Percentiles rank a stretch among this genome's conserved stretches.
phyloP scores from a whole-genome alignment of 495 filamentous ascomycete species.

The Elaphomyces granulatus region DNA sequence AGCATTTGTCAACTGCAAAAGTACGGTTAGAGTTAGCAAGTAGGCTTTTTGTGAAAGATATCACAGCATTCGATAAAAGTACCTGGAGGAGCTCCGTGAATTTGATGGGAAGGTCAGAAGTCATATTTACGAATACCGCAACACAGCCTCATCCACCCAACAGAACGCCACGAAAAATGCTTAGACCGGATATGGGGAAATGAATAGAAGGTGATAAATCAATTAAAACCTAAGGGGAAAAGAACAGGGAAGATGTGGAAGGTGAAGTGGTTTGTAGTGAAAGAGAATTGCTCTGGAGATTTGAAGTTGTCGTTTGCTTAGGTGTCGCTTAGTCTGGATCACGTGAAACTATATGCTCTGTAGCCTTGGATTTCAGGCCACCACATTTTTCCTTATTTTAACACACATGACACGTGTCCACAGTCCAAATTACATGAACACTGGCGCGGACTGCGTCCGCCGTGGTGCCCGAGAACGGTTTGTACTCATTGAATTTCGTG shows the following conservation, averaged over 20 bases:
- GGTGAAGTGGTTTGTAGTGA: background rate
- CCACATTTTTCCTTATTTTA: no score
- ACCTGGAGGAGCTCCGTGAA: constrained; percentile 90
- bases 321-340: background rate
- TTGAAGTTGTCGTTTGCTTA: background rate
- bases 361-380: no score
- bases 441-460: no score
- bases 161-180: constrained; percentile 31
- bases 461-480: no score
- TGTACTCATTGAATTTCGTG: no score
- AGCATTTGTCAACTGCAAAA: constrained; percentile 50
- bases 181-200: constrained; percentile 15
- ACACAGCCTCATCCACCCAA: constrained; percentile 37
- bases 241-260: constrained; percentile 5
- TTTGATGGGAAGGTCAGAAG: constrained; percentile 75
- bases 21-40: constrained; percentile 7
- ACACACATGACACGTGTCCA: no score
- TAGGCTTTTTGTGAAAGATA: background rate
- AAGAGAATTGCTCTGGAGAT: background rate
- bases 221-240: constrained; percentile 11
- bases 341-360: no score
- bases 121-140: constrained; percentile 44
- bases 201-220: constrained; percentile 12
- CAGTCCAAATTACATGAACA: no score
- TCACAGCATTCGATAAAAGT: constrained; percentile 18